Evolutionary conservation across 202 grass and related monocot genomes (phyloP).

Genomic region (Tripidium arundinaceum): DNA sequence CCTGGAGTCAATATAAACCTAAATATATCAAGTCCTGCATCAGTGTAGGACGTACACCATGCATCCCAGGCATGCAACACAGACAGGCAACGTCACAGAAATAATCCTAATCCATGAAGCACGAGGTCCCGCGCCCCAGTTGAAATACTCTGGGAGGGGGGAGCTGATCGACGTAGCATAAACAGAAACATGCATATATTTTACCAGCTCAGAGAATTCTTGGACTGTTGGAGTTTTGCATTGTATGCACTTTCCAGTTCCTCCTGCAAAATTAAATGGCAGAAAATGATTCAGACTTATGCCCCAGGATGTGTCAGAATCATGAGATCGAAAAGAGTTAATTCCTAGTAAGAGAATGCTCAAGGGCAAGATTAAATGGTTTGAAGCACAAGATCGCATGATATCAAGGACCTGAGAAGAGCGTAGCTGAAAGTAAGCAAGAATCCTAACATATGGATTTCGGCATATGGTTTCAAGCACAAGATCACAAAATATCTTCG

Average conservation of each 20-base stretch:
- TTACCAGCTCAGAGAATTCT: slow-evolving; percentile 64
- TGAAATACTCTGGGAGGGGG: neutral
- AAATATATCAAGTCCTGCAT: too few relatives aligned
- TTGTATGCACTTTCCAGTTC: slow-evolving; percentile 73
- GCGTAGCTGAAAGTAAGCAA: neutral
- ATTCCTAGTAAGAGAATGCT: neutral
- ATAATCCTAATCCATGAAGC: neutral
- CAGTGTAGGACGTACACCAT: too few relatives aligned
- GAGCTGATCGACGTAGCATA: neutral
- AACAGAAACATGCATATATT: neutral
- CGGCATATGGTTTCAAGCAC: too few relatives aligned
- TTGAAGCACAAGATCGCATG: neutral
- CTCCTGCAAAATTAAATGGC: slow-evolving; percentile 45
- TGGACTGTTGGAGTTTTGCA: slow-evolving; percentile 60
- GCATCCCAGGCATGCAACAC: too few relatives aligned
- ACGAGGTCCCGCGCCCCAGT: too few relatives aligned
- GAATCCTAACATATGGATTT: too few relatives aligned
- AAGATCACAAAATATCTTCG: too few relatives aligned
- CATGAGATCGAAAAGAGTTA: neutral
- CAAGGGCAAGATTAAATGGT: neutral
- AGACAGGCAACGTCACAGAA: too few relatives aligned
- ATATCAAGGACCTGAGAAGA: neutral
- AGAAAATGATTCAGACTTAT: neutral
- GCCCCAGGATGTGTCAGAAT: neutral
- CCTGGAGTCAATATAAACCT: too few relatives aligned